phyloP scores from a whole-genome alignment of 1,284 basidiomycete species.

The Agaricales sp. region DNA sequence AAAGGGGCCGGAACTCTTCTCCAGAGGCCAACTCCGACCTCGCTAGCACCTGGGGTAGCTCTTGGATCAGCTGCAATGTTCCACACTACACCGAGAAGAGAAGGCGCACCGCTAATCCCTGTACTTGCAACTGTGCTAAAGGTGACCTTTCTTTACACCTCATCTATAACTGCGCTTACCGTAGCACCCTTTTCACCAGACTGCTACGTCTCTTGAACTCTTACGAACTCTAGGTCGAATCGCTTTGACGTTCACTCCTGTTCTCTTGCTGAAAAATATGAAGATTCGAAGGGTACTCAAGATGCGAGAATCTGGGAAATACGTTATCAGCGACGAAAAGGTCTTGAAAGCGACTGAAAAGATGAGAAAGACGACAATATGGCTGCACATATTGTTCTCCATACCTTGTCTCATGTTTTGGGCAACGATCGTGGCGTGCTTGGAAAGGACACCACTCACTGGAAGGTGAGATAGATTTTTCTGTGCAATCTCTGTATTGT shows the following conservation, averaged over 20 bases:
- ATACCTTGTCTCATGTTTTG: constrained; percentile 65
- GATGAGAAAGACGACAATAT: constrained; percentile 35
- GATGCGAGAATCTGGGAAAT: constrained; percentile 40
- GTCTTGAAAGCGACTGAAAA: constrained; percentile 32
- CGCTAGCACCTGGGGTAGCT: background rate
- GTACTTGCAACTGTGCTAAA: constrained; percentile 37
- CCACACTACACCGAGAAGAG: constrained; percentile 23
- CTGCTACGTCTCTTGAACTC: constrained; percentile 49
- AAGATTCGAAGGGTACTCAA: constrained; percentile 41
- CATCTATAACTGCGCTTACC: background rate
- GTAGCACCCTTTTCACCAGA: constrained; percentile 21
- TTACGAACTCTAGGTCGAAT: constrained; percentile 57
- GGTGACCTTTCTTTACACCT: constrained; percentile 20
- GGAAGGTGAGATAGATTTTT: constrained; percentile 56
- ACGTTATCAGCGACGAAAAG: constrained; percentile 38
- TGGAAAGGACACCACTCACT: constrained; percentile 78
- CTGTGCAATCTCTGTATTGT: constrained; percentile 1
- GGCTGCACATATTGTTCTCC: constrained; percentile 51
- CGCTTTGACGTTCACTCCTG: constrained; percentile 61
- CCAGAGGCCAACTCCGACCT: background rate
- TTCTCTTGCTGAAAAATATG: constrained; percentile 47
- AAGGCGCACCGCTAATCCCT: constrained; percentile 24
- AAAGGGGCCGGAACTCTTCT: background rate
- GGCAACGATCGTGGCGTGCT: constrained; percentile 64
- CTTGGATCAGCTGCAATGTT: constrained; percentile 5